Evolutionary conservation across 2,329 filamentous ascomycete species (phyloP), one percentile per base, ranked within the genome.

Genomic region (Trichoderma brevicompactum): DNA sequence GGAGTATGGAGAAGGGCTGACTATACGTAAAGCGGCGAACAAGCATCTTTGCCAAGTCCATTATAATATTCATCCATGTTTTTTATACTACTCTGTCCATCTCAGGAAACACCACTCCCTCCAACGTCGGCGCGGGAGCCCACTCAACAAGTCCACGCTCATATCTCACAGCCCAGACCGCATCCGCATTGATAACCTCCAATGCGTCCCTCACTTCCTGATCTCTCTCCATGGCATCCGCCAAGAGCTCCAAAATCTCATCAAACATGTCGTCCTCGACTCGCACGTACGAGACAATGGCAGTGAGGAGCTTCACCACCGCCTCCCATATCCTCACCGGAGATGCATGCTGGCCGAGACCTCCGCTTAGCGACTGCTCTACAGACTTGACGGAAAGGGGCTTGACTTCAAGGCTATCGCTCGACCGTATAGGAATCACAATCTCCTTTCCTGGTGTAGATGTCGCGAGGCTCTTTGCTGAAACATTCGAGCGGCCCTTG

Each of bases 221-320:
- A 34, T 81, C 78, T 40, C 73, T 76, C 56, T 80, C 76, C 50
- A 88, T 69, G 43, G 80, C 74, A 38, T 83, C 82, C 2, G 75
- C 81, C 32, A 95, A 75, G 60, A 94, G 76, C 7, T 84, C 83
- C 49, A 94, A 73, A 12, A 91, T 83, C 61, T 92, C 85, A 69
- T 94, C 91, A 74, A 93, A 91, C 68, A 88, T 83, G 50, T 85
- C 84, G 34, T 91, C 89, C 6, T 87, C 82, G n/a, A 94, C 72
- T 7, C 80, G 79, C 7, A 93, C 89, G 71, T 87, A 80, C 19
- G 81, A 79, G 3, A 89, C 83, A n/a, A 93, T 78, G 1, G 82
- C 79, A 34, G 83, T 81, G 17, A 95, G 74, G 43, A 92, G 77
- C 23, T 76, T 74, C 17, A 89, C 78, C 7, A 87, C 78, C 1